Evolutionary conservation across 495 filamentous ascomycete genomes (phyloP), one percentile per base, ranked within the genome.

Genomic region (Aspergillus baeticus): DNA sequence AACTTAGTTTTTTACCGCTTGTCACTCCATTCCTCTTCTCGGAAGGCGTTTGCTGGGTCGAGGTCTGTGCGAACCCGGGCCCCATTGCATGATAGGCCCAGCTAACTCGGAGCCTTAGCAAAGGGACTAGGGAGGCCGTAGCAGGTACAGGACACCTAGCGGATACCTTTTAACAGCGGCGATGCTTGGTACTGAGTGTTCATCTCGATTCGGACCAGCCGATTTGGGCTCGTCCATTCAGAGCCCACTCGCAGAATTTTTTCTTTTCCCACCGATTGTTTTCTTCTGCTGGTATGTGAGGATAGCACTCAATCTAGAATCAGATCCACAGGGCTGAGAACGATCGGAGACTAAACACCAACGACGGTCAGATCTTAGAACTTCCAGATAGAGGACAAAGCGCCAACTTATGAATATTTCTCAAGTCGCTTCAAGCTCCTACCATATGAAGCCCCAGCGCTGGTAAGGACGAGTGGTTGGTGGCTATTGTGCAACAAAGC

Each of bases 11-110:
- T 33, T 33, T 34, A 36, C 35, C 21, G 43, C 43, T 43, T 46
- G 36, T 49, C 44, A 55, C 48, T 55, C 44, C 54, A 50, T 23
- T 54, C 37, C 47, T 21, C n/a, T 44, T 52, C 20, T 44, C 8
- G 54, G 26, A 44, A 44, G 38, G 45, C 54, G 54, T 57, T 57
- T 57, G 54, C 45, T 57, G 45, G 42, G 5, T 38, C 26, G 10
- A 22, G 54, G 54, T 62, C 59, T 58, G 59, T 58, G 59, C 59
- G 45, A 51, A 54, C 59, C 59, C 50, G 49, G 54, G 23, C 46
- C 45, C 15, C 36, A 49, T 21, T 61, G 59, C 59, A 61, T 47
- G 45, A 48, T 20, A 49, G 47, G 47, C 36, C 33, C 31, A 29
- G 26, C 26, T 29, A 29, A 3, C 26, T 29, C 26, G 26, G 26